Evolutionary conservation across 805 yeast species (phyloP).

Genomic region (Maudiozyma saulgeensis): DNA sequence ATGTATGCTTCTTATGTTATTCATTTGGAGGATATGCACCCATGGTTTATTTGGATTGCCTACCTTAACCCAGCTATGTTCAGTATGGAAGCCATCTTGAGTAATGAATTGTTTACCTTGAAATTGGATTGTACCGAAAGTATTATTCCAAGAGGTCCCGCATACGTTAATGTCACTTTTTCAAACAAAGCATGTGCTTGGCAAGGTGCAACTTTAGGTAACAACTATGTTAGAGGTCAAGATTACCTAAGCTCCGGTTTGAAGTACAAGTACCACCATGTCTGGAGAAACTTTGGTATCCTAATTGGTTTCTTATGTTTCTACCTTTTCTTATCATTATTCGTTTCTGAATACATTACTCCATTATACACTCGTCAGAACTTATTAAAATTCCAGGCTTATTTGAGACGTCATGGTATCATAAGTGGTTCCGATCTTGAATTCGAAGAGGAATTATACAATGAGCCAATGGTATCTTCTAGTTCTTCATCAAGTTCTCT

Average conservation of each 20-base stretch:
- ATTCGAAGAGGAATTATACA: neutral
- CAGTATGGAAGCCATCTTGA: slow-evolving; percentile 54
- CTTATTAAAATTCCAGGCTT: neutral
- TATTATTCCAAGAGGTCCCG: slow-evolving; percentile 51
- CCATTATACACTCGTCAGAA: slow-evolving; percentile 18
- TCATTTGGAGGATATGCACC: slow-evolving; percentile 51
- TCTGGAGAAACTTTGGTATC: slow-evolving; percentile 75
- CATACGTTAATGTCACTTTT: slow-evolving; percentile 34
- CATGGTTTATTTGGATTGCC: slow-evolving; percentile 63
- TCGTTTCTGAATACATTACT: slow-evolving; percentile 27
- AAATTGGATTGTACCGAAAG: slow-evolving; percentile 42
- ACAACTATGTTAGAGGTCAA: slow-evolving; percentile 43
- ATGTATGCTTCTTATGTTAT: slow-evolving; percentile 60
- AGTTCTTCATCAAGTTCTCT: slow-evolving; percentile 4
- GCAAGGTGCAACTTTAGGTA: slow-evolving; percentile 52
- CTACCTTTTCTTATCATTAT: slow-evolving; percentile 23
- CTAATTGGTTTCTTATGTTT: slow-evolving; percentile 40
- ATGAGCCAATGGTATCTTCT: neutral
- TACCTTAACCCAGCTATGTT: slow-evolving; percentile 49
- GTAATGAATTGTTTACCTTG: slow-evolving; percentile 53
- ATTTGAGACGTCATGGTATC: neutral
- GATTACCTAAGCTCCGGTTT: slow-evolving; percentile 39
- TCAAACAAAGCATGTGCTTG: slow-evolving; percentile 43
- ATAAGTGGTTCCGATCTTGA: neutral
- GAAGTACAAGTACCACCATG: slow-evolving; percentile 45